Conservation (phyloP, 2,329 filamentous ascomycete species). For the Sarocladium kiliense region DNA sequence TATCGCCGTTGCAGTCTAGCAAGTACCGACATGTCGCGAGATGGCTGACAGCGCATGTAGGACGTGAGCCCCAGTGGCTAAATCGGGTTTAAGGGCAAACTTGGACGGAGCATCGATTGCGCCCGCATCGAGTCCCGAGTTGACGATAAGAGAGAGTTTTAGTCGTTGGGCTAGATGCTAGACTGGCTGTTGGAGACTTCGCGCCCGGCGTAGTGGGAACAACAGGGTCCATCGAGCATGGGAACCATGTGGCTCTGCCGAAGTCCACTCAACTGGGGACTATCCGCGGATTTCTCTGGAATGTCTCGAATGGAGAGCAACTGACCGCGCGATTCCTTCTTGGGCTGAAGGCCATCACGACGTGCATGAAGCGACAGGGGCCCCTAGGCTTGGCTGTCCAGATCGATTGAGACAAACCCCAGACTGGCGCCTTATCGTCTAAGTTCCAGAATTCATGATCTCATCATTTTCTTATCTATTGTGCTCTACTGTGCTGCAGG, state of each 20-base stretch:
- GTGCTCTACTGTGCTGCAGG: too few relatives aligned
- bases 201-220: too few relatives aligned
- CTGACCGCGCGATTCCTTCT: neutral
- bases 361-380: slow-evolving; percentile 4
- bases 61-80: neutral
- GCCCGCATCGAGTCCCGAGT: neutral
- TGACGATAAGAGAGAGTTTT: neutral
- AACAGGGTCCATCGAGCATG: too few relatives aligned
- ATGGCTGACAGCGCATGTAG: neutral
- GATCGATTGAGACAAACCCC: neutral
- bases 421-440: neutral
- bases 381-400: neutral
- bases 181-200: too few relatives aligned
- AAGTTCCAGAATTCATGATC: too few relatives aligned
- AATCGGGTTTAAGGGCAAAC: slow-evolving; percentile 2
- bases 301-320: neutral
- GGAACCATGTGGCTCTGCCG: slow-evolving; percentile 6
- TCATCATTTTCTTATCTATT: too few relatives aligned
- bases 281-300: neutral
- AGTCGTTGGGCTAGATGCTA: too few relatives aligned
- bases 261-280: neutral
- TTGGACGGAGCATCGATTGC: neutral
- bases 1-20: too few relatives aligned
- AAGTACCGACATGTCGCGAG: neutral
- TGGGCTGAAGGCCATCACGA: slow-evolving; percentile 6